These are phyloP conservation scores for Cystobasidiaceae sp. DNA, from an alignment of 1,284 basidiomycete species.

Conservation along the genomic window DNA sequence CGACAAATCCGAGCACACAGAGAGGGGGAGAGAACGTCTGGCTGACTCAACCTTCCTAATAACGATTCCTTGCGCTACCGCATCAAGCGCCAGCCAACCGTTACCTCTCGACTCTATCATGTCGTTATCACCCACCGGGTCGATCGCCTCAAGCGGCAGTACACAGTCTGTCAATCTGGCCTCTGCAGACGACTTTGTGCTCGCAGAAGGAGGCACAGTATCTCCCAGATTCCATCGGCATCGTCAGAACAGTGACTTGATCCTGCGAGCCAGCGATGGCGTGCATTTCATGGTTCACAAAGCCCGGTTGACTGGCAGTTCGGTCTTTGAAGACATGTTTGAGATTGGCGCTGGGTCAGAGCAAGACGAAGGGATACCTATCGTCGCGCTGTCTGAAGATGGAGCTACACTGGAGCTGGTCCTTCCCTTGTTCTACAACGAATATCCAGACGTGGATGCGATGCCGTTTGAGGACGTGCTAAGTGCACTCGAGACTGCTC, in stretches of 20 bases:
- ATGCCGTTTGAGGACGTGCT: conserved; percentile 28
- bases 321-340: conserved; percentile 29
- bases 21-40: too few species aligned
- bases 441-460: conserved; percentile 24
- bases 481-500: conserved; percentile 2
- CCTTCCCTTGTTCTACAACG: conserved; percentile 27
- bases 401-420: conserved; percentile 17
- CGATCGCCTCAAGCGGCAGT: neutral
- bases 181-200: too few species aligned
- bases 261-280: conserved; percentile 13
- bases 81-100: too few species aligned
- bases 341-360: conserved; percentile 3
- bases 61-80: too few species aligned
- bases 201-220: neutral
- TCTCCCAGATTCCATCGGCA: conserved; percentile 19
- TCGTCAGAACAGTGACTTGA: conserved; percentile 9
- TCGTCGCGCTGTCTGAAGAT: conserved; percentile 16
- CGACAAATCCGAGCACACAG: too few species aligned
- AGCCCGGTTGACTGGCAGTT: conserved; percentile 19
- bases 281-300: conserved; percentile 22
- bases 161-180: too few species aligned
- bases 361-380: conserved; percentile 11
- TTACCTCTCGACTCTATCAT: too few species aligned
- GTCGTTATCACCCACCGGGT: conserved; percentile 11
- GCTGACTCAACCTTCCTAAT: too few species aligned